Percentiles rank a stretch among this genome's conserved stretches.
Evolutionary conservation across 352 stramenopile species (phyloP).

Genomic region (Pythium dissotocum): DNA sequence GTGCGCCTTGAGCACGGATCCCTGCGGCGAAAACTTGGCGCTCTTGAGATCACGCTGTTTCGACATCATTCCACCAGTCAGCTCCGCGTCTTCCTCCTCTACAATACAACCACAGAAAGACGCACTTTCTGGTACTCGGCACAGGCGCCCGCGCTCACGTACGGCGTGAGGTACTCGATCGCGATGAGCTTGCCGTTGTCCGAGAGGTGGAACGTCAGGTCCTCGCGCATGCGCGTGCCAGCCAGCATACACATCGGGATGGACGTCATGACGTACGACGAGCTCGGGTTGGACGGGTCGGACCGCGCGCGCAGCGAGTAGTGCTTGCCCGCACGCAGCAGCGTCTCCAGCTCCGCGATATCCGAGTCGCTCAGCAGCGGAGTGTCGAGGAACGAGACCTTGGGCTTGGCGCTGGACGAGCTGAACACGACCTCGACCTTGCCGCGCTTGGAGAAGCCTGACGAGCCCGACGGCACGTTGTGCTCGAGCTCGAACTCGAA

Average conservation of each 20-base stretch:
- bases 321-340: constrained; percentile 49
- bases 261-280: constrained; percentile 70
- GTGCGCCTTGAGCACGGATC: constrained; percentile 59
- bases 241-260: constrained; percentile 83
- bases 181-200: constrained; percentile 74
- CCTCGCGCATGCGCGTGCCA: constrained; percentile 71
- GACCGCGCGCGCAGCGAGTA: constrained; percentile 75
- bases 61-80: neutral
- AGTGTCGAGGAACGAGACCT: constrained; percentile 56
- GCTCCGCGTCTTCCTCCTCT: too few species aligned
- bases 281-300: constrained; percentile 55
- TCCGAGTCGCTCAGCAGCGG: constrained; percentile 47
- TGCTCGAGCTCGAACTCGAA: constrained; percentile 73
- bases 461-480: constrained; percentile 38
- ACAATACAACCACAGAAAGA: neutral
- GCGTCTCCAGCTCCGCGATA: constrained; percentile 43
- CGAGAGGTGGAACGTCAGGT: constrained; percentile 82
- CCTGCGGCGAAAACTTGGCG: constrained; percentile 57
- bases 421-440: constrained; percentile 63
- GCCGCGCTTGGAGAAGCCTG: constrained; percentile 48
- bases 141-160: constrained; percentile 41
- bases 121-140: constrained; percentile 53
- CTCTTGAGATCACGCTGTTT: constrained; percentile 52
- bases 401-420: constrained; percentile 54
- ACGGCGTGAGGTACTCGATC: constrained; percentile 82